Evolutionary conservation across 1,284 basidiomycete genomes (phyloP), one percentile per base, ranked within the genome.

Genomic region (Neonothopanus nambi): DNA sequence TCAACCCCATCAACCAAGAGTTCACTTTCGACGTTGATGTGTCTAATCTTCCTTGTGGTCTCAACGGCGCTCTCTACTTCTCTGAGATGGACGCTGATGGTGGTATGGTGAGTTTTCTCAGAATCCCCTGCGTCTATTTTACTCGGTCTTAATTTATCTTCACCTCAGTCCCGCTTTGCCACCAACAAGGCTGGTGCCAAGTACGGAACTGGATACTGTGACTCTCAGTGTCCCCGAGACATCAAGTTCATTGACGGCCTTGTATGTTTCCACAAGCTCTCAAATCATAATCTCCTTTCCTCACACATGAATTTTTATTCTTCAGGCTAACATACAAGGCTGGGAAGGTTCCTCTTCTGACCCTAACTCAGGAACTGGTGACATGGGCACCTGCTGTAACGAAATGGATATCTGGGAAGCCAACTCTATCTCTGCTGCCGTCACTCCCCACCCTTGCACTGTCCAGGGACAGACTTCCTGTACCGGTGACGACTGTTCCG

Each of bases 21-120:
- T 77, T 78, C 65, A 73, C 74, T 24, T 76, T 77, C 62, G 73
- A 75, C 60, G 75, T 78, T 56, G 75, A 78, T 64, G 66, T 67
- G 15, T 63, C 63, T 51, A 44, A 63, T 17, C 59, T 68, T 18
- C 63, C 62, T 33, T 67, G 67, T 48, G 66, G 66, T 55, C 63
- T 69, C 41, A 70, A 69, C 57, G 69, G 67, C 20, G 66, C 67
- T n/a, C 58, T 68, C 56, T 70, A 70, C 63, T 71, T 72, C 58
- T 56, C 61, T 3, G 61, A 65, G 51, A 72, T 78, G 76, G 73
- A 72, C 59, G 69, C 71, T 36, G 78, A 80, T 61, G 79, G 79
- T 65, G 79, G 78, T 52, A 61, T 71, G 57, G 59, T 75, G 40
- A 68, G 67, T 57, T 73, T 67, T 12, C 68, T 26, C 9, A 28